Conservation (phyloP, 441 rosid species). For the Adansonia gregorii region DNA sequence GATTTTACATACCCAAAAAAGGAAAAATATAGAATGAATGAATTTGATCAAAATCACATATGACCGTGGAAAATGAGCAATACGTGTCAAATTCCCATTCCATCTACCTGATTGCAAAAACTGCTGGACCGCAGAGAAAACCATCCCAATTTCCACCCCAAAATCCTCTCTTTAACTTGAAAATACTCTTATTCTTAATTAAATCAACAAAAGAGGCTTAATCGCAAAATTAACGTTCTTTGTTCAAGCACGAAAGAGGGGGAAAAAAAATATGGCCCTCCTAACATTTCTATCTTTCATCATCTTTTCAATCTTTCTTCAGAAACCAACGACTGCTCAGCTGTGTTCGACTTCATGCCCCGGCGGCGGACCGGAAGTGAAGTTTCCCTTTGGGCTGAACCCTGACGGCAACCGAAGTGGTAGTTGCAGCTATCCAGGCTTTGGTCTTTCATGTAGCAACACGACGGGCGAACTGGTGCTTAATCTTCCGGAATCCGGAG, state of each 20-base stretch:
- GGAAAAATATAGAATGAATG: background rate
- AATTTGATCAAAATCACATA: too few relatives aligned
- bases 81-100: background rate
- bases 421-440: slow-evolving; percentile 43
- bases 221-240: background rate
- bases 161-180: too few relatives aligned
- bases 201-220: background rate
- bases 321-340: background rate
- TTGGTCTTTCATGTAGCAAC: slow-evolving; percentile 39
- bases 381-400: slow-evolving; percentile 46
- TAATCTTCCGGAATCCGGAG: slow-evolving; percentile 36
- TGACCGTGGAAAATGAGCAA: background rate
- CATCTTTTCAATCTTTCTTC: slow-evolving; percentile 15
- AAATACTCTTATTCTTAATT: too few relatives aligned
- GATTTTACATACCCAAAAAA: too few relatives aligned
- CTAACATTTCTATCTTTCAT: background rate
- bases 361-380: slow-evolving; percentile 6
- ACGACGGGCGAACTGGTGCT: slow-evolving; percentile 24
- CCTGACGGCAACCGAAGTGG: background rate
- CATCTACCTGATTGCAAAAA: background rate
- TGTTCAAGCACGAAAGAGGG: background rate
- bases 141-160: background rate
- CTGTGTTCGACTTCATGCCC: slow-evolving; percentile 30
- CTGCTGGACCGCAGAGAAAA: background rate
- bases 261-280: slow-evolving; percentile 14